Conservation (phyloP, 73 alveolate species). For the Symbiodinium pilosum region DNA sequence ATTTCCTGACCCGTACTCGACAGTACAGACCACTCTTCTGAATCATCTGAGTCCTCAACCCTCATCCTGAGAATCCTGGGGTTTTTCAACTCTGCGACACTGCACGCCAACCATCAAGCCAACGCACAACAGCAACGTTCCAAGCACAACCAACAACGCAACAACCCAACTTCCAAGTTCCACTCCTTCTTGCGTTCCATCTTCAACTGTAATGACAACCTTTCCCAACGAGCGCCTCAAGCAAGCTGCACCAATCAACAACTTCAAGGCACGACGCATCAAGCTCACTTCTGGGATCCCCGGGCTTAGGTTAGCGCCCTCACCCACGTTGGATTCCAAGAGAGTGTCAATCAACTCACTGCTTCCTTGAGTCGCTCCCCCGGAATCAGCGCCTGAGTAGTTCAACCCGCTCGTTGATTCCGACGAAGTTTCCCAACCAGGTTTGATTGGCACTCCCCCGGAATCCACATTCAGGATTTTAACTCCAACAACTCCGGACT, state of each 20-base stretch:
- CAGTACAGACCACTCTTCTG: too few relatives aligned
- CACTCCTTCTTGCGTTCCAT: background rate
- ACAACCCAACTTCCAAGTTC: too few relatives aligned
- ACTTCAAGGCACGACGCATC: background rate
- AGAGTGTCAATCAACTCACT: background rate
- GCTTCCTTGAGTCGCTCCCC: background rate
- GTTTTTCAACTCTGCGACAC: too few relatives aligned
- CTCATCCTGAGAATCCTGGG: background rate
- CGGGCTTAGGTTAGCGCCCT: background rate
- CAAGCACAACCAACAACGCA: too few relatives aligned
- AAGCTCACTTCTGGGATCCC: background rate
- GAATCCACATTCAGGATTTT: background rate
- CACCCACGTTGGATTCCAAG: background rate
- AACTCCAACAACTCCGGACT: background rate
- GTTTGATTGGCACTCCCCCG: background rate
- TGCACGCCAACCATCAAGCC: background rate
- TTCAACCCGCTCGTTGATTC: background rate
- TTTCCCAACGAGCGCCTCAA: background rate
- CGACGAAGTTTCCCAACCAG: background rate
- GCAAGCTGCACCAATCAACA: too few relatives aligned
- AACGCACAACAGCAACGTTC: too few relatives aligned
- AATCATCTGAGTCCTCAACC: too few relatives aligned
- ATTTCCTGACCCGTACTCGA: too few relatives aligned
- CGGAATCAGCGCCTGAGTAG: background rate
- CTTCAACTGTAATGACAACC: background rate